These are phyloP conservation scores for Teunomyces aglyptinius DNA, from an alignment of 805 yeast species.

Conservation along the genomic window DNA sequence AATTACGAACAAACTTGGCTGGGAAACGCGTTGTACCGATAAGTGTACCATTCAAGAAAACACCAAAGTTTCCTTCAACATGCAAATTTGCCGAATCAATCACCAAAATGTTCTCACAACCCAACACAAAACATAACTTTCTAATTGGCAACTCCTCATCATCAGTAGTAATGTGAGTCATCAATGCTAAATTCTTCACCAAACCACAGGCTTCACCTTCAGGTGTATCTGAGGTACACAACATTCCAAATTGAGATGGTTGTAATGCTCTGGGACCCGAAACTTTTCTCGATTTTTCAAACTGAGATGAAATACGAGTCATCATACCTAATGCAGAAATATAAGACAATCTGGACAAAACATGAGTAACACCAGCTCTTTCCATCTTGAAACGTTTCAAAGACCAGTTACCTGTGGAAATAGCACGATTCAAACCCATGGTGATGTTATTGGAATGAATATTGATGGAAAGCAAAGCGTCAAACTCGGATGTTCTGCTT, in stretches of 20 bases:
- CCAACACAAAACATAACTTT: constrained; percentile 72
- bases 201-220: constrained; percentile 99
- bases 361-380: constrained; percentile 98
- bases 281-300: constrained; percentile 95
- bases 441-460: constrained; percentile 93
- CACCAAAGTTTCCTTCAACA: constrained; percentile 73
- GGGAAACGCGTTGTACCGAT: constrained; percentile 89
- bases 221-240: constrained; percentile 98
- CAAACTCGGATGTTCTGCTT: constrained; percentile 91
- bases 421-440: constrained; percentile 91
- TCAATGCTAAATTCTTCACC: constrained; percentile 92
- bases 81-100: constrained; percentile 84
- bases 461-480: constrained; percentile 84
- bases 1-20: constrained; percentile 70
- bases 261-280: constrained; percentile 98
- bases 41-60: constrained; percentile 90
- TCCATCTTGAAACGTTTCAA: constrained; percentile 99
- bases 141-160: constrained; percentile 91
- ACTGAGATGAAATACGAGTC: constrained; percentile 99
- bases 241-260: constrained; percentile 99
- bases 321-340: constrained; percentile 98
- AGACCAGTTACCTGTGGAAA: constrained; percentile 99
- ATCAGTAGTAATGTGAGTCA: constrained; percentile 99
- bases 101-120: constrained; percentile 82
- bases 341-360: constrained; percentile 83